Conservation (phyloP, 2,329 filamentous ascomycete species). For the Coleophoma cylindrospora region DNA sequence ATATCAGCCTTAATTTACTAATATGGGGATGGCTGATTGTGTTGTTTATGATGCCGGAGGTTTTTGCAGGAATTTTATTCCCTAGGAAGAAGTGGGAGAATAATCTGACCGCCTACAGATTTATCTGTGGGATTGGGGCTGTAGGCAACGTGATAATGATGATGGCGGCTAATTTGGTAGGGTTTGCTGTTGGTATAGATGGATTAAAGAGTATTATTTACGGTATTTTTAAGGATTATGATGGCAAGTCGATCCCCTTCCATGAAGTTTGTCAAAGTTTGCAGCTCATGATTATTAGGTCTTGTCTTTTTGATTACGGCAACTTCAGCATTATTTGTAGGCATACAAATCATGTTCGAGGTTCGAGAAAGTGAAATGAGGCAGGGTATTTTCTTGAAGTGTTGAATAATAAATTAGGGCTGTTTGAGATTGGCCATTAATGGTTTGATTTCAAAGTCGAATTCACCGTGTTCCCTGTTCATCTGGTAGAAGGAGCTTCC, state of each 20-base stretch:
- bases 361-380: slow-evolving; percentile 79
- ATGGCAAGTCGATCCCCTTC: slow-evolving; percentile 42
- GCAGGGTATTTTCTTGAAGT: slow-evolving; percentile 78
- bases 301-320: slow-evolving; percentile 67
- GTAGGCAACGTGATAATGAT: slow-evolving; percentile 89
- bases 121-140: slow-evolving; percentile 74
- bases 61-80: slow-evolving; percentile 67
- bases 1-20: slow-evolving; percentile 83
- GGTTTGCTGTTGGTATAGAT: slow-evolving; percentile 88
- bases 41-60: slow-evolving; percentile 87
- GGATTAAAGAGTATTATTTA: slow-evolving; percentile 72
- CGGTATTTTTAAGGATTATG: slow-evolving; percentile 71
- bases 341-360: slow-evolving; percentile 95
- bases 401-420: slow-evolving; percentile 36
- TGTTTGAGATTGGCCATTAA: too few relatives aligned
- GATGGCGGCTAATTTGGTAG: slow-evolving; percentile 94
- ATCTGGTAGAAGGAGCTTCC: too few relatives aligned
- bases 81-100: slow-evolving; percentile 64
- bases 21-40: slow-evolving; percentile 98
- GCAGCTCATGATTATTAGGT: slow-evolving; percentile 38
- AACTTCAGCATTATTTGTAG: slow-evolving; percentile 74
- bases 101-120: slow-evolving; percentile 67
- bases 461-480: too few relatives aligned
- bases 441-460: too few relatives aligned
- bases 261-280: neutral